Conservation (phyloP, 768 basidiomycete species). For the Leucocoprinus birnbaumii region DNA sequence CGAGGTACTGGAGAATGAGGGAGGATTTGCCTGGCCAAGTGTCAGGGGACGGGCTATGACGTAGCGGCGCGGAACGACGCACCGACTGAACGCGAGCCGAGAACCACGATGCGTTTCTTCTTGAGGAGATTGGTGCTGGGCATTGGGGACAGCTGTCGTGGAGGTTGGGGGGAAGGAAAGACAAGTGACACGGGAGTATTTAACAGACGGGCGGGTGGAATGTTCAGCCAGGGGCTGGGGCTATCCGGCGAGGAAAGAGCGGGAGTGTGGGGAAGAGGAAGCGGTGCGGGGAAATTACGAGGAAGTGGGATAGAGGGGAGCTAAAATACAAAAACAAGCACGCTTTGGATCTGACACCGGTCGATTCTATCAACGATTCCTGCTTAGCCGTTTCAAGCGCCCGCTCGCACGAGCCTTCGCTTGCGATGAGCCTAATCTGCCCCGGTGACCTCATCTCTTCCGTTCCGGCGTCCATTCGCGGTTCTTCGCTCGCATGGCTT, state of each 20-base stretch:
- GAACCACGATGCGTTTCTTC: constrained; percentile 81
- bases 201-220: neutral
- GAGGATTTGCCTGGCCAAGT: constrained; percentile 80
- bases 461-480: neutral
- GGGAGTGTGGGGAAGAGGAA: neutral
- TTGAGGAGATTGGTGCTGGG: constrained; percentile 32
- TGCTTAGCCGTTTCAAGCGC: neutral
- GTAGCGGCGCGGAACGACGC: constrained; percentile 23
- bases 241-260: neutral
- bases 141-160: neutral
- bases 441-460: constrained; percentile 2
- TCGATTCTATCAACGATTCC: too few species aligned
- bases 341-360: constrained; percentile 1
- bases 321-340: constrained; percentile 1
- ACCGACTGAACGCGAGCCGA: constrained; percentile 87
- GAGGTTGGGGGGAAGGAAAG: constrained; percentile 8
- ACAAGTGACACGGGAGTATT: constrained; percentile 6
- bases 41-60: constrained; percentile 14
- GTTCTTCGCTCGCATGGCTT: neutral
- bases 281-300: neutral
- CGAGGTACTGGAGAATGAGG: constrained; percentile 82
- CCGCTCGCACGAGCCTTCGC: constrained; percentile 1
- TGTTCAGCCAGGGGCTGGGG: neutral
- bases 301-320: neutral
- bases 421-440: neutral